These are phyloP conservation scores for Ulota crispa DNA, from an alignment of 225 moss, liverwort and hornwort species.

Conservation along the genomic window DNA sequence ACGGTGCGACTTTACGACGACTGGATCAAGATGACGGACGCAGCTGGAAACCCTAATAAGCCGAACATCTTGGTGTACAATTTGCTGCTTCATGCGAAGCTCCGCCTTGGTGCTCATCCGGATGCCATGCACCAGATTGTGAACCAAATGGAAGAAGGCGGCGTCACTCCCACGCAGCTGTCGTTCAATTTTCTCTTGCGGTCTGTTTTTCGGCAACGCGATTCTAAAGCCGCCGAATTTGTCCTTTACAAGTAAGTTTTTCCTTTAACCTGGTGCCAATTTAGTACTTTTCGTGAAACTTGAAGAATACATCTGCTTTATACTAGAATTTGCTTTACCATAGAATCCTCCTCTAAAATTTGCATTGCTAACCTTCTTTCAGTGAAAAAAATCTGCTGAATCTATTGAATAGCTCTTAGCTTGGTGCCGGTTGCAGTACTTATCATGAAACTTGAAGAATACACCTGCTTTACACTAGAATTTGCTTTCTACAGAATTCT, in stretches of 20 bases:
- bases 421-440: too few relatives aligned
- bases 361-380: not conserved
- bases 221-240: constrained; percentile 73
- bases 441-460: not conserved
- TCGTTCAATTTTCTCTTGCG: constrained; percentile 86
- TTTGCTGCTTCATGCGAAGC: constrained; percentile 86
- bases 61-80: constrained; percentile 74
- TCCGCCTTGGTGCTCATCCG: constrained; percentile 67
- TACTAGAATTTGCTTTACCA: not conserved
- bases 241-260: constrained; percentile 63
- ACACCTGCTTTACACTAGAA: too few relatives aligned
- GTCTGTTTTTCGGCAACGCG: constrained; percentile 75
- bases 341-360: not conserved
- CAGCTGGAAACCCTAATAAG: constrained; percentile 59
- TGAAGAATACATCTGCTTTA: not conserved
- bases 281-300: not conserved
- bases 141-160: constrained; percentile 72
- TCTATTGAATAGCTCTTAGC: too few relatives aligned
- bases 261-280: not conserved
- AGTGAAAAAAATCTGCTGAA: not conserved
- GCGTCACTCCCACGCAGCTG: constrained; percentile 66
- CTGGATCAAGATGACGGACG: constrained; percentile 72
- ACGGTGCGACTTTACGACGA: constrained; percentile 83
- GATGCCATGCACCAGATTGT: constrained; percentile 62
- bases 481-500: too few relatives aligned